These are phyloP conservation scores for Trichoderma sp. DNA, from an alignment of 2,329 filamentous ascomycete species.

Conservation along the genomic window DNA sequence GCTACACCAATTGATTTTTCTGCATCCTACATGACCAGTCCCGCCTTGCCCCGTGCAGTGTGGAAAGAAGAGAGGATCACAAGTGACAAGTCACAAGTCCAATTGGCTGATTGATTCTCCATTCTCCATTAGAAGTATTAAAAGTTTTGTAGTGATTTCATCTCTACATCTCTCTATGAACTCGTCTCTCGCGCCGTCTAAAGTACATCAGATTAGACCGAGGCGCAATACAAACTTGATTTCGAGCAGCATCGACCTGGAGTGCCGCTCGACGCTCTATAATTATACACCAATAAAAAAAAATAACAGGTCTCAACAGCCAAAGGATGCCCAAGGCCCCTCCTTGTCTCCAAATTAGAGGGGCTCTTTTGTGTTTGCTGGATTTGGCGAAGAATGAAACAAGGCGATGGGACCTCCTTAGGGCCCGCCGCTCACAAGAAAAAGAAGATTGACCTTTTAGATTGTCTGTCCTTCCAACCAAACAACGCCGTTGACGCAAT, in stretches of 20 bases:
- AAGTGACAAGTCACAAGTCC: not conserved
- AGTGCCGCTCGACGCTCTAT: constrained; percentile 39
- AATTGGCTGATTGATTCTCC: not conserved
- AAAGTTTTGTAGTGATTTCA: constrained; percentile 31
- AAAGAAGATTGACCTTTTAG: constrained; percentile 26
- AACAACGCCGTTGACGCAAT: constrained; percentile 24
- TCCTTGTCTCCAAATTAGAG: constrained; percentile 31
- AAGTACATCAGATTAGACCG: constrained; percentile 41
- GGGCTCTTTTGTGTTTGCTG: not conserved
- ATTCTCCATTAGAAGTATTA: not conserved
- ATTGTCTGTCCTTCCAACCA: constrained; percentile 32
- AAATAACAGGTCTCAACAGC: constrained; percentile 24
- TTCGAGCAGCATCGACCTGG: constrained; percentile 33
- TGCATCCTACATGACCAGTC: not conserved
- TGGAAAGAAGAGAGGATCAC: not conserved
- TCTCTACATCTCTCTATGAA: constrained; percentile 40
- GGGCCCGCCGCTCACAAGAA: constrained; percentile 24
- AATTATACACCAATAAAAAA: constrained; percentile 35
- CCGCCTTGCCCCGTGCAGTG: not conserved
- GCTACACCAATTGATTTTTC: constrained; percentile 16
- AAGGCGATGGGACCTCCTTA: constrained; percentile 27
- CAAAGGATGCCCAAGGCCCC: constrained; percentile 26
- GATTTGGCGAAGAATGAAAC: constrained; percentile 27
- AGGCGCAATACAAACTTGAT: constrained; percentile 34
- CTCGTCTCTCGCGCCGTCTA: constrained; percentile 37